Evolutionary conservation across 352 stramenopile genomes (phyloP).

Genomic region (Phytophthora pseudosyringae): DNA sequence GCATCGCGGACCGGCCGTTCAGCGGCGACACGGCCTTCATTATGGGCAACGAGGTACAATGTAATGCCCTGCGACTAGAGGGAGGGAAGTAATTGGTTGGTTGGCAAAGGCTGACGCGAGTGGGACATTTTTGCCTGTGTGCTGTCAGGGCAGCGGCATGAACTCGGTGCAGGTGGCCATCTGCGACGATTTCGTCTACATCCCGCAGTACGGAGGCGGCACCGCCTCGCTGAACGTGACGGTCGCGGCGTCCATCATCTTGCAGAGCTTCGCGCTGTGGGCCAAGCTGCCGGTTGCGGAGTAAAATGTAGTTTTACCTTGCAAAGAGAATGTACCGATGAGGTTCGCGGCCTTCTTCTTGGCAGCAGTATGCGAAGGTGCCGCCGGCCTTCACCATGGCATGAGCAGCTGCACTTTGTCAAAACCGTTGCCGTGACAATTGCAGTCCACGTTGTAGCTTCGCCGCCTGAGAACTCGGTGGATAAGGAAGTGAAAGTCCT

Average conservation of each 20-base stretch:
- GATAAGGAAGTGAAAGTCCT: no score
- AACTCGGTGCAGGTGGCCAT: conserved; percentile 90
- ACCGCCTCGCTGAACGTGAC: conserved; percentile 97
- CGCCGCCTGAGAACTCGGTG: no score
- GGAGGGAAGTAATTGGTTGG: background rate
- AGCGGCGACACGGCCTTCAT: conserved; percentile 92
- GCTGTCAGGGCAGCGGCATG: conserved; percentile 87
- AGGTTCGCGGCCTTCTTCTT: no score
- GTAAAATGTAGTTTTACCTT: background rate
- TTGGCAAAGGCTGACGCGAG: conserved; percentile 6
- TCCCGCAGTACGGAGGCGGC: conserved; percentile 94
- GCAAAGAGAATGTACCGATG: no score
- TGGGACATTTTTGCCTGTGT: conserved; percentile 2
- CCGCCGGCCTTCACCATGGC: no score
- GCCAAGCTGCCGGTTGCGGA: conserved; percentile 44
- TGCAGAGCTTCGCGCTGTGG: conserved; percentile 92
- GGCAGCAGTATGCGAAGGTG: no score
- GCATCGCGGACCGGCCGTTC: conserved; percentile 75
- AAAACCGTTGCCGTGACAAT: no score
- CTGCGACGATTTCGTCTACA: conserved; percentile 95
- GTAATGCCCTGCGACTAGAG: background rate
- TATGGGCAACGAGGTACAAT: conserved; percentile 93
- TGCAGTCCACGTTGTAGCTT: no score
- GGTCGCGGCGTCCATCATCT: conserved; percentile 93
- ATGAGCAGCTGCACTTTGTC: no score